Conservation (phyloP, 495 filamentous ascomycete genomes). For the Aspergillus mulundensis region DNA sequence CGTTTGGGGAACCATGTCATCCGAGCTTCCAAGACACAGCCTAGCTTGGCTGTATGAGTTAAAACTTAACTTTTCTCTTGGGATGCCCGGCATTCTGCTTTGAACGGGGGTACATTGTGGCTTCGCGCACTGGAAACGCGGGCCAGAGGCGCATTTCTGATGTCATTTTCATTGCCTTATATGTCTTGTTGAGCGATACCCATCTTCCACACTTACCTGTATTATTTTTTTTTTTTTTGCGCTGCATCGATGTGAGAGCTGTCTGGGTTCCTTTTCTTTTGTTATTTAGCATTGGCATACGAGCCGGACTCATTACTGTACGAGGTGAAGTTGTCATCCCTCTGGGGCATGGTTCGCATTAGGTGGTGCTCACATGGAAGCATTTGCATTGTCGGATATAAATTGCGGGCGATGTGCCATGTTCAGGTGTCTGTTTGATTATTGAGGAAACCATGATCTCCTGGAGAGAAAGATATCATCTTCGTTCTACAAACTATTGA, state of each 20-base stretch:
- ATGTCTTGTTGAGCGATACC: conserved; percentile 27
- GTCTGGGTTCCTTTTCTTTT: conserved; percentile 5
- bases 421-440: neutral
- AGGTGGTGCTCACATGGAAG: conserved; percentile 11
- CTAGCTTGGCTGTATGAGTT: neutral
- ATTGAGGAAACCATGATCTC: neutral
- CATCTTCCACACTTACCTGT: conserved; percentile 16
- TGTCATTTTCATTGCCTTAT: conserved; percentile 10
- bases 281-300: conserved; percentile 8
- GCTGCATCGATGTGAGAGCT: conserved; percentile 13
- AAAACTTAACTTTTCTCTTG: neutral
- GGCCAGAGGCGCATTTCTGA: conserved; percentile 14
- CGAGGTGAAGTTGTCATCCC: conserved; percentile 12
- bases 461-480: conserved; percentile 1
- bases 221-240: conserved; percentile 16
- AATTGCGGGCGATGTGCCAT: conserved; percentile 17
- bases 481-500: neutral
- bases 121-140: conserved; percentile 9
- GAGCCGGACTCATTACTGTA: conserved; percentile 8
- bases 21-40: conserved; percentile 12
- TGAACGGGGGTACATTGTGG: conserved; percentile 11
- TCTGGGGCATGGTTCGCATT: conserved; percentile 21
- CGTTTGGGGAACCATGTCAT: conserved; percentile 11
- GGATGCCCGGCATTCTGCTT: conserved; percentile 9
- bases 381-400: conserved; percentile 23